These are phyloP conservation scores for Salvia sclarea DNA, from an alignment of 305 asterid genomes.

Conservation along the genomic window DNA sequence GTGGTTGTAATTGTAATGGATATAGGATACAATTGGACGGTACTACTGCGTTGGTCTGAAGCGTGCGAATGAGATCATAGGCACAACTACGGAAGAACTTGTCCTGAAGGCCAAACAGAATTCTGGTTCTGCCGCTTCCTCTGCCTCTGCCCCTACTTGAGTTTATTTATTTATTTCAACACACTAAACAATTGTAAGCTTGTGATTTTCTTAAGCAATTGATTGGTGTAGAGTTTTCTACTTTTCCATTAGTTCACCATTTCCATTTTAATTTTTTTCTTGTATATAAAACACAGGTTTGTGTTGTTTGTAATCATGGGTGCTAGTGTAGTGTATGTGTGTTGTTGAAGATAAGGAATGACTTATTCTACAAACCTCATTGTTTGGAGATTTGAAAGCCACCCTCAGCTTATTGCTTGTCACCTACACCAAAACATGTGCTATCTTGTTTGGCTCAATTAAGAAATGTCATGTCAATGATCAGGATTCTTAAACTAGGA, in stretches of 20 bases:
- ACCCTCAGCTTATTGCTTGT: background rate
- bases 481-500: constrained; percentile 8
- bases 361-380: background rate
- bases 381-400: background rate
- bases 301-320: background rate
- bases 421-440: background rate
- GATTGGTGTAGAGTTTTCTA: background rate
- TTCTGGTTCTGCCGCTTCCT: constrained; percentile 30
- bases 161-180: background rate
- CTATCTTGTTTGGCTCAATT: background rate
- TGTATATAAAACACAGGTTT: background rate
- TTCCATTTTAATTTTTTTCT: background rate
- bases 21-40: constrained; percentile 88
- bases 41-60: constrained; percentile 83
- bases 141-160: constrained; percentile 45
- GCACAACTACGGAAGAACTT: constrained; percentile 92
- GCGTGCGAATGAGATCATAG: constrained; percentile 97
- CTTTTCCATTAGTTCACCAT: background rate
- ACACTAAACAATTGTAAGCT: background rate
- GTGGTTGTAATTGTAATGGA: constrained; percentile 23
- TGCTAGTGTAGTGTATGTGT: background rate
- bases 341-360: background rate
- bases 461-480: background rate
- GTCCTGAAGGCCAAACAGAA: constrained; percentile 84
- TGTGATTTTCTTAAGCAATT: background rate